Conservation (phyloP, 2,329 filamentous ascomycete genomes). For the Cyclaneusma minus region DNA sequence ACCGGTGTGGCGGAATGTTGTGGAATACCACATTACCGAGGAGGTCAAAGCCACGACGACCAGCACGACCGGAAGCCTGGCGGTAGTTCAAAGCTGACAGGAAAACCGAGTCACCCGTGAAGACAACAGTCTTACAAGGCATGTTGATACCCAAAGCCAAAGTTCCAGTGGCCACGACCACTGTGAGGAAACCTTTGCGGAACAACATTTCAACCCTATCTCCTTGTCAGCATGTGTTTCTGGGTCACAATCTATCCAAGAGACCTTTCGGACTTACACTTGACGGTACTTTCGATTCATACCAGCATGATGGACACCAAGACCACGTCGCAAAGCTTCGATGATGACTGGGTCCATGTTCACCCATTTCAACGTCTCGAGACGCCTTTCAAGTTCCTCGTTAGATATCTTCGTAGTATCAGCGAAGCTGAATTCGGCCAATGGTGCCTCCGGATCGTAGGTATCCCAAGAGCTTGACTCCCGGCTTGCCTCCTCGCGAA, state of each 20-base stretch:
- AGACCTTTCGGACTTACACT: conserved; percentile 23
- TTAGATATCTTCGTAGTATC: conserved; percentile 40
- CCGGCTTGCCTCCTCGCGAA: conserved; percentile 36
- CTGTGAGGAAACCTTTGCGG: conserved; percentile 52
- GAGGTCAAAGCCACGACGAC: conserved; percentile 65
- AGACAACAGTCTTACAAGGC: conserved; percentile 71
- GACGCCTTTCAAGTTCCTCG: conserved; percentile 40
- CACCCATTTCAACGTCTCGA: conserved; percentile 33
- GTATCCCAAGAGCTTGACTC: conserved; percentile 42
- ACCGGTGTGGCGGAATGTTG: conserved; percentile 41
- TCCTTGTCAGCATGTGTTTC: conserved; percentile 7
- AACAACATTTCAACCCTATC: conserved; percentile 58
- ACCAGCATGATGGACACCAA: conserved; percentile 67
- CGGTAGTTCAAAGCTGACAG: conserved; percentile 63
- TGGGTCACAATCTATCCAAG: background rate
- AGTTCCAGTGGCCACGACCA: conserved; percentile 62
- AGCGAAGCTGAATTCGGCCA: conserved; percentile 51
- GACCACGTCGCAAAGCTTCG: conserved; percentile 45
- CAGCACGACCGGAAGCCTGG: conserved; percentile 63
- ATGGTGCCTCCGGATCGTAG: conserved; percentile 51
- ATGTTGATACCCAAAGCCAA: conserved; percentile 68
- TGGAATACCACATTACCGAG: conserved; percentile 73
- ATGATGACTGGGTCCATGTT: conserved; percentile 37
- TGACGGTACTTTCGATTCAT: conserved; percentile 68
- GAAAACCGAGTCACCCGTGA: conserved; percentile 57